These are phyloP conservation scores for Tolypocladium sp. DNA, from an alignment of 2,329 filamentous ascomycete species.

Conservation along the genomic window DNA sequence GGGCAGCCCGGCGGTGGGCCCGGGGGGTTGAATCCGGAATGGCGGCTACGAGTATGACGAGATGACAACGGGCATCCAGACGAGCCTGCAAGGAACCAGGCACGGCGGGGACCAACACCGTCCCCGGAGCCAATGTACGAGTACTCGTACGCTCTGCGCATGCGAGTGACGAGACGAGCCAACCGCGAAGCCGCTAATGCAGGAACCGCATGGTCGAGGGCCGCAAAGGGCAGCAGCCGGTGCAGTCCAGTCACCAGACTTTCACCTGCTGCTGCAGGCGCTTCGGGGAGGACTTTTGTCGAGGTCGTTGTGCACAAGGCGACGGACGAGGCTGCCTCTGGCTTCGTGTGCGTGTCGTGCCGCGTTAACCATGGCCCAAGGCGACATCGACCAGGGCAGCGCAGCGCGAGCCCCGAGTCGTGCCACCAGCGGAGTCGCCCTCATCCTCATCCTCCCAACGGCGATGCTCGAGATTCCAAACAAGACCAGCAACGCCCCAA, in stretches of 20 bases:
- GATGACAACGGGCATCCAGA: neutral
- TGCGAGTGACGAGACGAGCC: neutral
- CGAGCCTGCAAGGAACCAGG: neutral
- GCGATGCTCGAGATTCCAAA: no score
- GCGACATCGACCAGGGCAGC: neutral
- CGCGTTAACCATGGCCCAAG: neutral
- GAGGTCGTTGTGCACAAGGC: neutral
- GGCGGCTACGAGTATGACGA: neutral
- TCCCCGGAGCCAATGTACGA: no score
- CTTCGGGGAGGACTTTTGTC: neutral
- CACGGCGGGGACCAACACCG: neutral
- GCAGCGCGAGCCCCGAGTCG: neutral
- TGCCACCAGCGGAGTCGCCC: no score
- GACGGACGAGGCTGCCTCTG: neutral
- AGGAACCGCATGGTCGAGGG: conserved; percentile 6
- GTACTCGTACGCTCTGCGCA: neutral
- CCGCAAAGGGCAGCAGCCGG: neutral
- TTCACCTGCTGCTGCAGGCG: neutral
- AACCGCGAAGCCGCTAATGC: conserved; percentile 8
- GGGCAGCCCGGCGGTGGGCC: neutral
- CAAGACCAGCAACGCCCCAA: no score
- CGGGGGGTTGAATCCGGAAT: neutral
- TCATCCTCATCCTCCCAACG: no score
- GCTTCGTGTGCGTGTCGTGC: neutral
- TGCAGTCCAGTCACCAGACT: neutral